Evolutionary conservation across 202 grass and related monocot species (phyloP).

Genomic region (Dendrocalamus latiflorus): DNA sequence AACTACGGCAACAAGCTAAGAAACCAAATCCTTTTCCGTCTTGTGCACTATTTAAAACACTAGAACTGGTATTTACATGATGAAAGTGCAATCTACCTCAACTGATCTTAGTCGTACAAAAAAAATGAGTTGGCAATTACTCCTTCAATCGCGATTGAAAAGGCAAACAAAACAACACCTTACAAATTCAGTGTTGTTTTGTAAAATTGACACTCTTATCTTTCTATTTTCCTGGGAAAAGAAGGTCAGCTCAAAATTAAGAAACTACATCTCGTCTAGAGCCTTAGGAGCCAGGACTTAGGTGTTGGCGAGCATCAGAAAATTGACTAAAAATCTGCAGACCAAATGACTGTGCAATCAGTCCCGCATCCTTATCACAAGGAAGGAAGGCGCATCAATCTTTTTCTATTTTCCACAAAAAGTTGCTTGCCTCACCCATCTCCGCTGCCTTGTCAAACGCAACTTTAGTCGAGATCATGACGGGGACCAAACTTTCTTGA

Average conservation of each 20-base stretch:
- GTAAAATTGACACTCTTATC: background rate
- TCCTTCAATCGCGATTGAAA: background rate
- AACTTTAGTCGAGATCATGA: conserved; percentile 53
- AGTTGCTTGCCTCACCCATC: conserved; percentile 7
- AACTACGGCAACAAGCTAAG: background rate
- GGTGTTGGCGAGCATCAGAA: conserved; percentile 9
- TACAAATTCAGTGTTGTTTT: background rate
- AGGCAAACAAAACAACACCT: background rate
- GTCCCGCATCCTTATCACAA: conserved; percentile 41
- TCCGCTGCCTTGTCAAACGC: conserved; percentile 14
- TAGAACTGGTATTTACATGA: background rate
- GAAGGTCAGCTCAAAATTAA: background rate
- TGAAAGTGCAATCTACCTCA: background rate
- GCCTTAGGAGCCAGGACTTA: background rate
- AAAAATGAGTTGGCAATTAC: background rate
- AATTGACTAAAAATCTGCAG: conserved; percentile 38
- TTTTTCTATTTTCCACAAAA: conserved; percentile 55
- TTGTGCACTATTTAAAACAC: background rate
- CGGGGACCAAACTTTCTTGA: conserved; percentile 53
- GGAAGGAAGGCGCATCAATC: conserved; percentile 23
- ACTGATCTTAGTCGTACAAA: background rate
- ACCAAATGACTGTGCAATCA: conserved; percentile 30
- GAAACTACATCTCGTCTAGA: background rate
- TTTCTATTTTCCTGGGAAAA: background rate
- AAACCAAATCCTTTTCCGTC: background rate